Evolutionary conservation across 108 stramenopile species (phyloP).

Genomic region (Asterionellopsis glacialis): DNA sequence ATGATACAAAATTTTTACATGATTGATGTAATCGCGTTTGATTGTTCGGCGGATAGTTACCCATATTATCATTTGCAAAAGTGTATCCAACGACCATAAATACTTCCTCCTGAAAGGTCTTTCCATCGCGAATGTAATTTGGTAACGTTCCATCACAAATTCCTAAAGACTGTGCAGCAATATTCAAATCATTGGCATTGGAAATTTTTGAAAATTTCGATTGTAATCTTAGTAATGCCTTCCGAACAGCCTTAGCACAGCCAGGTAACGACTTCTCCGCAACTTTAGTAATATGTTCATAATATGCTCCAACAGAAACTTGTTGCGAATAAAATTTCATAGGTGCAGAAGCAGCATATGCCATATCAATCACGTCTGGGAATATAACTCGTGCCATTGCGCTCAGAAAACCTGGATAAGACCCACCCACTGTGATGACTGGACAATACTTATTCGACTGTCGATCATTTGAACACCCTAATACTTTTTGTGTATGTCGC

Average conservation of each 20-base stretch:
- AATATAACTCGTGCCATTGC: constrained; percentile 62
- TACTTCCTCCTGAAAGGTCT: constrained; percentile 51
- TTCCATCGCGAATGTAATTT: constrained; percentile 30
- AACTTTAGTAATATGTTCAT: constrained; percentile 51
- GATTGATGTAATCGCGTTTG: constrained; percentile 42
- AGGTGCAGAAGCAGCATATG: constrained; percentile 68
- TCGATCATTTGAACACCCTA: constrained; percentile 40
- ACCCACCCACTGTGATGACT: constrained; percentile 69
- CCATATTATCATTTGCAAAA: constrained; percentile 86
- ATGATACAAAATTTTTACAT: constrained; percentile 43
- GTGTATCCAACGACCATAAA: constrained; percentile 81
- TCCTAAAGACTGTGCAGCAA: constrained; percentile 7
- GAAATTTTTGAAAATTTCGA: too few relatives aligned
- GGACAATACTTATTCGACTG: constrained; percentile 59
- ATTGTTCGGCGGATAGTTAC: constrained; percentile 71
- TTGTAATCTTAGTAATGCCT: constrained; percentile 11
- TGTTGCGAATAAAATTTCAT: constrained; percentile 58
- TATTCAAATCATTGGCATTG: too few relatives aligned
- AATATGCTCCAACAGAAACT: constrained; percentile 49
- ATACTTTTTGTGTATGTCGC: constrained; percentile 17
- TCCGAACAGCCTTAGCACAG: constrained; percentile 43
- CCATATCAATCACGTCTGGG: constrained; percentile 60
- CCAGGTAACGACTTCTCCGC: constrained; percentile 54
- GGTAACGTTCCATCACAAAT: constrained; percentile 48
- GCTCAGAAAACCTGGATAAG: constrained; percentile 71